Evolutionary conservation across 2,329 filamentous ascomycete species (phyloP).

Genomic region (Ceratocystis ficicola): DNA sequence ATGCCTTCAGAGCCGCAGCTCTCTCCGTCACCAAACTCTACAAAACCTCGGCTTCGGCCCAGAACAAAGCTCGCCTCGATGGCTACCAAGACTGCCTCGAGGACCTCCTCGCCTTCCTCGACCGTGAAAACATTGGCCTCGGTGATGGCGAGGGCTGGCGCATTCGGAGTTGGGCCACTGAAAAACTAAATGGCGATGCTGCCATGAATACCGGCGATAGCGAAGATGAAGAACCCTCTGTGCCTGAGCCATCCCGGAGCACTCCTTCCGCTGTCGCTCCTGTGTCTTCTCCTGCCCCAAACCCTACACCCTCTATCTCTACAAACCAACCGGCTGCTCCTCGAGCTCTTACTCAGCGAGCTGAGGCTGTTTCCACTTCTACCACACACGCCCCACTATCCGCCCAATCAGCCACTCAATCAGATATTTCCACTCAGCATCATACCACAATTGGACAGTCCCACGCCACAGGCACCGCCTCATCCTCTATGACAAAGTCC

Average conservation of each 20-base stretch:
- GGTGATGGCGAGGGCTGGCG: slow-evolving; percentile 63
- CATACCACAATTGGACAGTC: neutral
- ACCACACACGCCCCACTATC: neutral
- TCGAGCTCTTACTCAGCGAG: slow-evolving; percentile 25
- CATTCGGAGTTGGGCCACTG: slow-evolving; percentile 53
- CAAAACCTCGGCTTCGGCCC: slow-evolving; percentile 72
- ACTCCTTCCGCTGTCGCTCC: neutral
- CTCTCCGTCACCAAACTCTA: slow-evolving; percentile 93
- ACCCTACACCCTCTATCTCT: slow-evolving; percentile 17
- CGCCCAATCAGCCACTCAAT: slow-evolving; percentile 13
- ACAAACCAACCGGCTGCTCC: slow-evolving; percentile 25
- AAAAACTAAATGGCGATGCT: slow-evolving; percentile 53
- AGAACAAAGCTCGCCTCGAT: slow-evolving; percentile 60
- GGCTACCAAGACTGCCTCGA: slow-evolving; percentile 93
- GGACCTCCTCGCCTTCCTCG: slow-evolving; percentile 73
- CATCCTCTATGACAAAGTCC: slow-evolving; percentile 18
- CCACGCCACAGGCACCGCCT: neutral
- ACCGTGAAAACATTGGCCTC: slow-evolving; percentile 66
- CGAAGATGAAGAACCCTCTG: slow-evolving; percentile 52
- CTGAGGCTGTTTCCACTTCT: neutral
- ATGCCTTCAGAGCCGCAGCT: slow-evolving; percentile 84
- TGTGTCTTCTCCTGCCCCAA: slow-evolving; percentile 24
- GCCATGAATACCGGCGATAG: slow-evolving; percentile 47
- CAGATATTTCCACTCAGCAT: slow-evolving; percentile 10
- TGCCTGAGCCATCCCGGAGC: slow-evolving; percentile 27